Evolutionary conservation across 371 early-diverging fungal species (phyloP).

Genomic region (Lichtheimia ramosa): DNA sequence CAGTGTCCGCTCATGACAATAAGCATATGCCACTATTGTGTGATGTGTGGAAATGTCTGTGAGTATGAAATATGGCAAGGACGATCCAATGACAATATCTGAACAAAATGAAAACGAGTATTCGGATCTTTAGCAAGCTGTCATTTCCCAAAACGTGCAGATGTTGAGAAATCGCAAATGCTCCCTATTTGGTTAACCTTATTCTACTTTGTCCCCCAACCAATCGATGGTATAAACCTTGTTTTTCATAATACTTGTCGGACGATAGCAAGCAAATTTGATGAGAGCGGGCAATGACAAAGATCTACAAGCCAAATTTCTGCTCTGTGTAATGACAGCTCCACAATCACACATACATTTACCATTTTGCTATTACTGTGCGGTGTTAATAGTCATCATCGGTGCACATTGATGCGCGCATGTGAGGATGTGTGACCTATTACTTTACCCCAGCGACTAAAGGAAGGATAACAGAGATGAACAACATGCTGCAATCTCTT

Average conservation of each 20-base stretch:
- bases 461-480: background rate
- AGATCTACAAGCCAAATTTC: too few species aligned
- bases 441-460: background rate
- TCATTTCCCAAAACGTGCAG: slow-evolving; percentile 6
- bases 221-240: background rate
- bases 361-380: background rate
- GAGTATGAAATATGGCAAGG: background rate
- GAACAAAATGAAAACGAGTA: slow-evolving; percentile 5
- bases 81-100: slow-evolving; percentile 8
- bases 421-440: background rate
- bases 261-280: background rate
- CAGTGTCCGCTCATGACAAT: background rate
- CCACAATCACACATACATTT: too few species aligned
- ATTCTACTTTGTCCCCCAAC: background rate
- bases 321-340: too few species aligned
- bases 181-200: slow-evolving; percentile 6
- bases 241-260: background rate
- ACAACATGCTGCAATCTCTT: background rate
- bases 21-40: background rate
- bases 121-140: slow-evolving; percentile 10
- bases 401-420: background rate
- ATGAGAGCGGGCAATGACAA: background rate
- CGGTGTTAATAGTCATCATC: background rate
- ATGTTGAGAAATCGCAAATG: slow-evolving; percentile 9
- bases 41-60: background rate